A percentile compares a stretch with the other conserved stretches of the same genome.
These are phyloP conservation scores for Neocucurbitaria cava DNA, from an alignment of 2,329 filamentous ascomycete genomes.

Conservation along the genomic window DNA sequence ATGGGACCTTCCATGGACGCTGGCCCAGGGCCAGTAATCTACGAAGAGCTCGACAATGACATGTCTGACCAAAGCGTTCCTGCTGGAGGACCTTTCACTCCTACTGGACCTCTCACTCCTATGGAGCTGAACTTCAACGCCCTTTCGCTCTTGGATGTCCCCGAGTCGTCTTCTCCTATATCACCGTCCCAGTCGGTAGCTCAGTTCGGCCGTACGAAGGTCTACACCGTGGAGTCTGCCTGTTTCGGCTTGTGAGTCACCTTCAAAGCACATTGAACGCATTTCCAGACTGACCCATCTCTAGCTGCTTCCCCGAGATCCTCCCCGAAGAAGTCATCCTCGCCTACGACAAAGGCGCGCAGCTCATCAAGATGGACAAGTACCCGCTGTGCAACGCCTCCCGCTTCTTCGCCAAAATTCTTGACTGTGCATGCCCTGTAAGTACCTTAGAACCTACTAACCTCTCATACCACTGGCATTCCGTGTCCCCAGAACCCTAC, in stretches of 20 bases:
- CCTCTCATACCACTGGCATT: too few relatives aligned
- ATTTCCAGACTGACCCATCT: not conserved
- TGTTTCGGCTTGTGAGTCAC: slow-evolving; percentile 15
- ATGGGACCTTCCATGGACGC: not conserved
- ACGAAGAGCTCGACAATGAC: slow-evolving; percentile 2
- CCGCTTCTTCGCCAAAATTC: slow-evolving; percentile 18
- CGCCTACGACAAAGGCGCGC: slow-evolving; percentile 23
- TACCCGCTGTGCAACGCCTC: slow-evolving; percentile 22
- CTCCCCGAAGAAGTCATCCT: slow-evolving; percentile 21
- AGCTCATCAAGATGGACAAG: slow-evolving; percentile 20
- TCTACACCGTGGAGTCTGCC: slow-evolving; percentile 3
- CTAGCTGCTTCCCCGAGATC: slow-evolving; percentile 16
- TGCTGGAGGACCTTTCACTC: too few relatives aligned
- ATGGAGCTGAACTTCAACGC: slow-evolving; percentile 19
- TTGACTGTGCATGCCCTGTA: slow-evolving; percentile 18
- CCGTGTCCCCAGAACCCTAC: not conserved
- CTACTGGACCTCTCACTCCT: slow-evolving; percentile 7
- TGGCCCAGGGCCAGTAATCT: slow-evolving; percentile 2
- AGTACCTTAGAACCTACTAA: not conserved
- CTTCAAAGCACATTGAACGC: too few relatives aligned
- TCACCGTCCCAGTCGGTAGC: not conserved
- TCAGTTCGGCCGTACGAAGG: slow-evolving; percentile 9
- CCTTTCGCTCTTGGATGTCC: slow-evolving; percentile 16
- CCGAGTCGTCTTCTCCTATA: not conserved
- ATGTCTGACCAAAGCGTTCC: slow-evolving; percentile 2